Conservation (phyloP, 2,329 filamentous ascomycete genomes). For the Ophiocordyceps robertsii region DNA sequence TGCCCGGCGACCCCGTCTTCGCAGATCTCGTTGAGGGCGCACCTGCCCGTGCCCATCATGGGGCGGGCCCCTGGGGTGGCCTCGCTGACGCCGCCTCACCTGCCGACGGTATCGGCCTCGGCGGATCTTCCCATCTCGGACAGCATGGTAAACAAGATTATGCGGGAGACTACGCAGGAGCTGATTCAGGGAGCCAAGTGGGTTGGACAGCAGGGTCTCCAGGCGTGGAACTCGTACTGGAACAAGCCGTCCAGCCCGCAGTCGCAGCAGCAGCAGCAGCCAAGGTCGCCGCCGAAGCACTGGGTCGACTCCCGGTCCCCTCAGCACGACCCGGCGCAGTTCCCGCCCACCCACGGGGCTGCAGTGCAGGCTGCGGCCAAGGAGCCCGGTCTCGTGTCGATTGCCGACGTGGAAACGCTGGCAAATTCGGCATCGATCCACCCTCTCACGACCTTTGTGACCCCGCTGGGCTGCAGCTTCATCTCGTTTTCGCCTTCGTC, state of each 20-base stretch:
- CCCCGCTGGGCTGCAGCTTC: conserved; percentile 66
- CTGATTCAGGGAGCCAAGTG: conserved; percentile 62
- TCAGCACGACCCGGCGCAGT: conserved; percentile 37
- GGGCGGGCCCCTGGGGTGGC: conserved; percentile 41
- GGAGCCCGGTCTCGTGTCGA: conserved; percentile 62
- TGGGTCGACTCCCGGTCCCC: conserved; percentile 32
- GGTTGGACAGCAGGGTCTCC: conserved; percentile 63
- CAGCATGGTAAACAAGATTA: conserved; percentile 61
- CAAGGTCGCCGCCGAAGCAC: conserved; percentile 32
- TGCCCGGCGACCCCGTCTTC: conserved; percentile 61
- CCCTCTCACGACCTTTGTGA: conserved; percentile 57
- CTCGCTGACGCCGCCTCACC: conserved; percentile 53
- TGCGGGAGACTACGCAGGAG: conserved; percentile 68
- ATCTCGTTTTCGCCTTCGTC: conserved; percentile 66
- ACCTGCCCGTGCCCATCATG: conserved; percentile 41
- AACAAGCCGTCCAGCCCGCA: conserved; percentile 36
- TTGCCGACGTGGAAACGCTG: conserved; percentile 56
- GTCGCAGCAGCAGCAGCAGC: conserved; percentile 12
- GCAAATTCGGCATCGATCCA: conserved; percentile 37
- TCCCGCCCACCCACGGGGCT: conserved; percentile 63
- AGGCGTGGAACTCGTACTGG: conserved; percentile 73
- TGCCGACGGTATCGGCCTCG: conserved; percentile 52
- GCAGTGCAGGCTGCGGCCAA: conserved; percentile 41
- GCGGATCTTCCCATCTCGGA: conserved; percentile 62
- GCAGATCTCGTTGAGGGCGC: conserved; percentile 54